Base-by-base conservation (phyloP, 352 stramenopile genomes). In the Halophytophthora polymorphica region DNA sequence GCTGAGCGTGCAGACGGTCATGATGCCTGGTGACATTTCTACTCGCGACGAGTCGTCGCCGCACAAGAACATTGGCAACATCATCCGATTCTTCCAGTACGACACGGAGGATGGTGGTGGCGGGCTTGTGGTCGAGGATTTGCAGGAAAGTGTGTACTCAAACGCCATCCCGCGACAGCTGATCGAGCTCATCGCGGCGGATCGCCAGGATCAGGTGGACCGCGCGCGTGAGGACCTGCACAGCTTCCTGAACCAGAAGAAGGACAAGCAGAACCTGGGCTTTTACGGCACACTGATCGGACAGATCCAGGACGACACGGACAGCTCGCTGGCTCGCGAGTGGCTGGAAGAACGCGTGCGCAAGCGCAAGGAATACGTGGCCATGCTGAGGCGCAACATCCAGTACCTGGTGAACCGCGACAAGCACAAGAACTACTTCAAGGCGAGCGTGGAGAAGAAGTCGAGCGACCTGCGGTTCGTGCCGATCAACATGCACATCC, bases 371-470 rank as follows among this genome's bases (percentile, higher is more conserved):
- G 83, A 93, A 31, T 95, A 95, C 56, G 66, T 95, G n/a, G 51
- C 77, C 6, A 69, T 88, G 58, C 54, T 93, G 5, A 77, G 81
- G 2, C 83, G 90, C 57, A 92, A 93, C 41, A 88, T 92, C 29
- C 85, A 95, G 52, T 90, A 88, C 34, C 45, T 92, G 22, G 83
- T 95, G 25, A 89, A 91, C 37, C 83, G 83, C 17, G 83, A 93
- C 64, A 93, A 93, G 50, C 77, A 95, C 73, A 93, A 93, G 45
- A 74, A 85, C 44, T 93, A 93, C 38, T 95, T 95, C 68, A 95
- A 95, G 59, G 81, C 85, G 4, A 93, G 83, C 47, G 79, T 93
- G 14, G 85, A 92, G 54, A 95, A 93, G 46, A 93, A 93, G 46
- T 88, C 76, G 14, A 53, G 71, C 0, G 83, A 90, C 18, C 56